Evolutionary conservation across 306 rosid genomes (phyloP).

Genomic region (Gastrolobium villosum): DNA sequence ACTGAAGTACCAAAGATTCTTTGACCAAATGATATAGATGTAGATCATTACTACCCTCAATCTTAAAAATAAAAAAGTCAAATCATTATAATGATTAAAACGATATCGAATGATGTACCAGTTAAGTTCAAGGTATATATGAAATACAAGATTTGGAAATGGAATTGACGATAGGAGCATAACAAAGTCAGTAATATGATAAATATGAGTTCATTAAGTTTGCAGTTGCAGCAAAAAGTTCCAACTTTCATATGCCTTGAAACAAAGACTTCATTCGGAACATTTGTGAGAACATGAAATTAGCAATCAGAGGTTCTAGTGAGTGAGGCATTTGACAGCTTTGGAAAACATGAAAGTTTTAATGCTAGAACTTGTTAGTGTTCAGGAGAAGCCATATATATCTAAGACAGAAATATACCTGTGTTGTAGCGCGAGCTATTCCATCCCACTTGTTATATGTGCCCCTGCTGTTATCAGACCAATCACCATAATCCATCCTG

Average conservation of each 20-base stretch:
- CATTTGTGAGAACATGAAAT: constrained; percentile 11
- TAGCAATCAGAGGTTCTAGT: neutral
- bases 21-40: neutral
- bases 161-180: neutral
- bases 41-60: neutral
- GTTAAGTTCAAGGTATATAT: constrained; percentile 1
- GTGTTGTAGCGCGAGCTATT: constrained; percentile 87
- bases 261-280: constrained; percentile 16
- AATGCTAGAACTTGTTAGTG: neutral
- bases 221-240: constrained; percentile 32
- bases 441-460: constrained; percentile 99
- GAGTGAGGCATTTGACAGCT: constrained; percentile 36
- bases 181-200: neutral
- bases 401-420: constrained; percentile 60
- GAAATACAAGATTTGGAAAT: neutral
- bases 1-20: neutral
- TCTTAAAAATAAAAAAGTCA: neutral
- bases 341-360: constrained; percentile 10
- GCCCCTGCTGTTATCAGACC: constrained; percentile 96
- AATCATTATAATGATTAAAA: constrained; percentile 8
- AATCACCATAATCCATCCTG: constrained; percentile 98
- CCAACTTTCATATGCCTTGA: constrained; percentile 3
- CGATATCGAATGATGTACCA: constrained; percentile 1
- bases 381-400: constrained; percentile 10
- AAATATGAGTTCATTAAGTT: neutral